These are phyloP conservation scores for Solanum hybrid DNA, from an alignment of 305 asterid genomes.

Conservation along the genomic window DNA sequence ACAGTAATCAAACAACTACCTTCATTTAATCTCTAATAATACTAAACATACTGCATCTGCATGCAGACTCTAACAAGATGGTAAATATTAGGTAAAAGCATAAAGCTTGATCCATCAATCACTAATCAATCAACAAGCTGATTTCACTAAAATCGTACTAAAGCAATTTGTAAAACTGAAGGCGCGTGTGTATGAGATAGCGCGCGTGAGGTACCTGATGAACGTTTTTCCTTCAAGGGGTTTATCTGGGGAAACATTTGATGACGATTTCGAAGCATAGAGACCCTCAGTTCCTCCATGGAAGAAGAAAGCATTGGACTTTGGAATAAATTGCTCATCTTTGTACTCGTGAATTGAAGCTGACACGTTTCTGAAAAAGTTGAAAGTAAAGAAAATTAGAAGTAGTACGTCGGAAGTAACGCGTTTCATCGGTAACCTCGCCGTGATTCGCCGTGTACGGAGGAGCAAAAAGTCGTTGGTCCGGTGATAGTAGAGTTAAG, in stretches of 20 bases:
- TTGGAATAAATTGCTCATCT: slow-evolving; percentile 15
- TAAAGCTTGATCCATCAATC: not conserved
- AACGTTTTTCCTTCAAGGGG: slow-evolving; percentile 19
- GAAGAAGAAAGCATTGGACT: slow-evolving; percentile 26
- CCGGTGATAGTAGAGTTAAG: not conserved
- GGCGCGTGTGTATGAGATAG: not conserved
- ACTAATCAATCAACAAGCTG: not conserved
- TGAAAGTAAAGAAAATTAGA: not conserved
- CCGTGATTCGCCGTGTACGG: not conserved
- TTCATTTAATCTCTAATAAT: not conserved
- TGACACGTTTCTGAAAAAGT: not conserved
- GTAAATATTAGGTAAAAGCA: not conserved
- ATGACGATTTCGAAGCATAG: slow-evolving; percentile 9
- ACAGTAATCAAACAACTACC: not conserved
- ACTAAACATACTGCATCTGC: not conserved
- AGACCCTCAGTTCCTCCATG: slow-evolving; percentile 28
- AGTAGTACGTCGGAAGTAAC: not conserved
- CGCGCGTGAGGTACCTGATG: slow-evolving; percentile 12
- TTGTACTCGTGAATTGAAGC: slow-evolving; percentile 28
- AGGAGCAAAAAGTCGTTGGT: not conserved
- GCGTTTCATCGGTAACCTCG: not conserved
- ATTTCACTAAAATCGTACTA: not conserved
- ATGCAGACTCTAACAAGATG: not conserved
- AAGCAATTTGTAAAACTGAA: not conserved
- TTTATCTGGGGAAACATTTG: not conserved